A percentile compares a stretch with the other conserved stretches of the same genome.
Conservation (phyloP, 2,329 filamentous ascomycete genomes). For the Apiospora rasikravindrae region DNA sequence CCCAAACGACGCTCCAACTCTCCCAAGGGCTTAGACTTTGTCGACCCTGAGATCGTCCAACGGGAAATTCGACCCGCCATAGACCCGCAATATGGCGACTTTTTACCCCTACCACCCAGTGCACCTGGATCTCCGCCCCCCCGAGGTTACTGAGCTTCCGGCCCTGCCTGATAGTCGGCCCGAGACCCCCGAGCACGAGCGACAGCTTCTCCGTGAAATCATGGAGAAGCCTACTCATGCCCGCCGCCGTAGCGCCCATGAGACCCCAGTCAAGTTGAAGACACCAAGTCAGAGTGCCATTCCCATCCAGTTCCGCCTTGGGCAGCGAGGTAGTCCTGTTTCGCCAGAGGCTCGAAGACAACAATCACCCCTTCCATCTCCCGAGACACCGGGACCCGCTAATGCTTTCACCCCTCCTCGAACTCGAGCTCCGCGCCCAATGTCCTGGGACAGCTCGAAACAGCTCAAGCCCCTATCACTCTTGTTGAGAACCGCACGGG, state of each 20-base stretch:
- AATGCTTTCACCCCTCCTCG: slow-evolving; percentile 44
- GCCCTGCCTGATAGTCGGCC: slow-evolving; percentile 65
- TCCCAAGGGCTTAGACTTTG: slow-evolving; percentile 41
- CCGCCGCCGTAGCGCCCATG: slow-evolving; percentile 55
- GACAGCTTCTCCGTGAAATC: slow-evolving; percentile 45
- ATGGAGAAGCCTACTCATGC: slow-evolving; percentile 49
- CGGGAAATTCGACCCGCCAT: slow-evolving; percentile 68
- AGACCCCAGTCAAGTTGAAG: slow-evolving; percentile 53
- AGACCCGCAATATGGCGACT: slow-evolving; percentile 69
- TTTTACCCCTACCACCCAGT: slow-evolving; percentile 68
- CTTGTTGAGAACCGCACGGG: slow-evolving; percentile 65
- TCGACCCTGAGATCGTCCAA: slow-evolving; percentile 64
- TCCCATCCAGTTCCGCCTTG: slow-evolving; percentile 60
- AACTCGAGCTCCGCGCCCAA: slow-evolving; percentile 55
- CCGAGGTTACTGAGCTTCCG: slow-evolving; percentile 49
- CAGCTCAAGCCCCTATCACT: slow-evolving; percentile 86
- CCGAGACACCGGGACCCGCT: slow-evolving; percentile 34
- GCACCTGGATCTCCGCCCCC: slow-evolving; percentile 54
- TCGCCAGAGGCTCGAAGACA: slow-evolving; percentile 46
- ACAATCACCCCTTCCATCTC: slow-evolving; percentile 43
- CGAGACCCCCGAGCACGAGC: slow-evolving; percentile 56
- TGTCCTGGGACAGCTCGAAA: slow-evolving; percentile 66
- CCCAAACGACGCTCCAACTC: slow-evolving; percentile 29
- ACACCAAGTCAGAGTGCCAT: slow-evolving; percentile 64
- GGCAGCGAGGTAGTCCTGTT: slow-evolving; percentile 41